phyloP scores from a whole-genome alignment of 164 flowering plant genomes.

The Hamamelis virginiana region DNA sequence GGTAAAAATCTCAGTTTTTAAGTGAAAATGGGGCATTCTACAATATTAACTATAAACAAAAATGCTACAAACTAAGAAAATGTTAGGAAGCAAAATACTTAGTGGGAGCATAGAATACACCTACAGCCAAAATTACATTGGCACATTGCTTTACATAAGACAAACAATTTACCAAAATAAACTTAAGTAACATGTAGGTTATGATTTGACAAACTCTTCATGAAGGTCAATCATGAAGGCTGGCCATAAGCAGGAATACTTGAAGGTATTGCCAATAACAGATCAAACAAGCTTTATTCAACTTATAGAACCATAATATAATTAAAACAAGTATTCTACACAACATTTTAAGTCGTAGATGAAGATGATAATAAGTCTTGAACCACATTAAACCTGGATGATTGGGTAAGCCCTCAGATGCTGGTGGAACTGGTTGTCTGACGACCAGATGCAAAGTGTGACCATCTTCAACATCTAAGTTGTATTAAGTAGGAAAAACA shows the following conservation, averaged over 20 bases:
- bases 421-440: slow-evolving; percentile 60
- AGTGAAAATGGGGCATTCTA: not conserved
- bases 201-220: not conserved
- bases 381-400: slow-evolving; percentile 44
- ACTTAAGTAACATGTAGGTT: not conserved
- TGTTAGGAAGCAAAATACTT: not conserved
- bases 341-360: not conserved
- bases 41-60: not conserved
- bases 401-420: slow-evolving; percentile 42
- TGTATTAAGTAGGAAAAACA: slow-evolving; percentile 29
- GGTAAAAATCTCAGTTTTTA: too few species aligned
- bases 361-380: not conserved
- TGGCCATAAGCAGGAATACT: not conserved
- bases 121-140: not conserved
- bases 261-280: not conserved
- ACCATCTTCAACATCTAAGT: slow-evolving; percentile 89
- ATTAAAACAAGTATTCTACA: not conserved
- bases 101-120: not conserved
- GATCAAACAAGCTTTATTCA: not conserved
- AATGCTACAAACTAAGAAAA: not conserved
- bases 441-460: slow-evolving; percentile 90
- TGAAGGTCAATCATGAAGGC: not conserved
- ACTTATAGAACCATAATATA: not conserved
- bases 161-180: not conserved
- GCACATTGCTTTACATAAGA: not conserved